These are phyloP conservation scores for Corinectria fuckeliana DNA, from an alignment of 2,329 filamentous ascomycete genomes.

Conservation along the genomic window DNA sequence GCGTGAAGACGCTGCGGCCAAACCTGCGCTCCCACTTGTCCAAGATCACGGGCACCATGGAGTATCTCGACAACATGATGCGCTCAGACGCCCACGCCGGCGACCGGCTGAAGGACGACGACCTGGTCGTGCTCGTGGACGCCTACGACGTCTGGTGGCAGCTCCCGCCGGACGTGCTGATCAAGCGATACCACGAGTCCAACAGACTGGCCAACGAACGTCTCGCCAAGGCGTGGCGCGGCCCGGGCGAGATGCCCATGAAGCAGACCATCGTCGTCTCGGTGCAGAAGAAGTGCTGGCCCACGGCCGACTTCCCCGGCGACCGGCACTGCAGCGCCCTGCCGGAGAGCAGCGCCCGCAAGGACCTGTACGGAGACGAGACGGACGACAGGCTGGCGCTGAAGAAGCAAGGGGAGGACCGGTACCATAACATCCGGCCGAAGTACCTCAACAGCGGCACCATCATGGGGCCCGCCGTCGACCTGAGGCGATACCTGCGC, in stretches of 20 bases:
- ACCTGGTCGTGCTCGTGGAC: slow-evolving; percentile 36
- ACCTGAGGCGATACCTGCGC: slow-evolving; percentile 32
- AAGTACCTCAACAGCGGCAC: slow-evolving; percentile 39
- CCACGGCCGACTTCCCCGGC: background rate
- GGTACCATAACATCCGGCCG: slow-evolving; percentile 23
- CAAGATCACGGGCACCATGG: slow-evolving; percentile 38
- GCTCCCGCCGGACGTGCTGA: slow-evolving; percentile 35
- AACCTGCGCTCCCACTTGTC: slow-evolving; percentile 31
- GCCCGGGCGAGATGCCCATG: background rate
- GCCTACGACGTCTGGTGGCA: slow-evolving; percentile 41
- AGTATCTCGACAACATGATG: slow-evolving; percentile 32
- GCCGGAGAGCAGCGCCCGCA: slow-evolving; percentile 20
- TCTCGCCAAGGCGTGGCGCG: slow-evolving; percentile 13
- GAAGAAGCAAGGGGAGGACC: background rate
- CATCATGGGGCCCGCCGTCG: slow-evolving; percentile 35
- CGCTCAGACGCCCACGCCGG: background rate
- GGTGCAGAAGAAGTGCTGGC: slow-evolving; percentile 34
- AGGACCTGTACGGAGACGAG: slow-evolving; percentile 27
- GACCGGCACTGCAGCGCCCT: slow-evolving; percentile 28
- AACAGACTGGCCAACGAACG: slow-evolving; percentile 26
- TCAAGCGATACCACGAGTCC: slow-evolving; percentile 35
- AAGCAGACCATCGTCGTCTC: slow-evolving; percentile 30
- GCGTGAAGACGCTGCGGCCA: slow-evolving; percentile 9
- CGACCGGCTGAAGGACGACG: slow-evolving; percentile 27
- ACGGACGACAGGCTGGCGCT: slow-evolving; percentile 18